Conservation (phyloP, 2,329 filamentous ascomycete genomes). For the Trichocomaceae sp. region DNA sequence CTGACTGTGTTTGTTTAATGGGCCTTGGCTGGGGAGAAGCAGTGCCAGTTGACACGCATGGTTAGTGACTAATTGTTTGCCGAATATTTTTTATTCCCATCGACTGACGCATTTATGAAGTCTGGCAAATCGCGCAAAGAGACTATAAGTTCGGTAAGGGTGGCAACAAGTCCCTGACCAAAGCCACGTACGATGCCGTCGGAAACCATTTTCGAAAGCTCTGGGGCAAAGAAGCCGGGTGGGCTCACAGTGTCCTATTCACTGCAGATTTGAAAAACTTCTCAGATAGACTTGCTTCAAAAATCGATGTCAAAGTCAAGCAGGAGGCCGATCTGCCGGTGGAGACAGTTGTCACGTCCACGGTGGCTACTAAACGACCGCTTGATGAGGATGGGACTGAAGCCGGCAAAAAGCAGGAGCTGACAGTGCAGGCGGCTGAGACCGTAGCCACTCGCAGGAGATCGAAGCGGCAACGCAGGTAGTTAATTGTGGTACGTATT, state of each 20-base stretch:
- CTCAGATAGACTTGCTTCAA: conserved; percentile 54
- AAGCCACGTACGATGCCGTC: conserved; percentile 80
- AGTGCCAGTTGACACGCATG: conserved; percentile 92
- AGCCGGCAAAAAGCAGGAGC: conserved; percentile 12
- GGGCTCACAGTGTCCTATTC: conserved; percentile 96
- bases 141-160: conserved; percentile 88
- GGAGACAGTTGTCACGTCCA: conserved; percentile 23
- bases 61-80: conserved; percentile 25
- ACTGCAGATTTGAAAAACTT: conserved; percentile 87
- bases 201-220: conserved; percentile 81
- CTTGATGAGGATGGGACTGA: conserved; percentile 17
- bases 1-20: conserved; percentile 95
- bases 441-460: conserved; percentile 6
- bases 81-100: background rate
- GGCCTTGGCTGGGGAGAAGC: conserved; percentile 92
- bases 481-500: background rate
- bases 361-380: conserved; percentile 20
- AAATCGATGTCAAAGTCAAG: conserved; percentile 29
- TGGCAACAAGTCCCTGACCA: conserved; percentile 78
- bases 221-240: conserved; percentile 91
- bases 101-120: conserved; percentile 32
- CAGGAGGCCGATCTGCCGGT: conserved; percentile 25
- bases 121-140: conserved; percentile 95
- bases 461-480: conserved; percentile 11
- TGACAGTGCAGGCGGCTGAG: conserved; percentile 10